These are phyloP conservation scores for Coemansia sp. DNA, from an alignment of 192 early-diverging fungal genomes.

Conservation along the genomic window DNA sequence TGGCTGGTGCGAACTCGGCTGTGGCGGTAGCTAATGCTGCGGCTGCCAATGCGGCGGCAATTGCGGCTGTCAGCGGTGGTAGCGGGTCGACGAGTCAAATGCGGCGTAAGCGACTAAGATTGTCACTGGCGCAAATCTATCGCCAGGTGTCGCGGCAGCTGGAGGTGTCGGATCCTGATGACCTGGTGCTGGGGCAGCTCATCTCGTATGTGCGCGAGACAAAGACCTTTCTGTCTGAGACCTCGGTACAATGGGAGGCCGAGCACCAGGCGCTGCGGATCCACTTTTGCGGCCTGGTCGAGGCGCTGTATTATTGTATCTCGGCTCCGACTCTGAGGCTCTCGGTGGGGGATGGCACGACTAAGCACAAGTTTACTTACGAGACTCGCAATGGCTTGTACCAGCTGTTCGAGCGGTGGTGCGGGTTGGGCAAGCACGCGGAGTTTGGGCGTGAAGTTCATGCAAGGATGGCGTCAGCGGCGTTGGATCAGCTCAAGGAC, in stretches of 20 bases:
- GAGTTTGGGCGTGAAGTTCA: constrained; percentile 64
- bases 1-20: neutral
- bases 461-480: constrained; percentile 65
- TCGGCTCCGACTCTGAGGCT: constrained; percentile 24
- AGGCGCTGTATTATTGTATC: constrained; percentile 78
- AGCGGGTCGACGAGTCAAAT: constrained; percentile 38
- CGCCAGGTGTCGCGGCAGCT: constrained; percentile 46
- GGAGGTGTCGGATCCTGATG: constrained; percentile 58
- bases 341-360: neutral
- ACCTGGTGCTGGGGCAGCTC: constrained; percentile 65
- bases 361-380: constrained; percentile 65
- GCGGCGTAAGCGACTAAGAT: constrained; percentile 35
- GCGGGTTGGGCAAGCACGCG: constrained; percentile 74
- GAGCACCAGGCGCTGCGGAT: constrained; percentile 86
- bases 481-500: constrained; percentile 76
- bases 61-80: constrained; percentile 30
- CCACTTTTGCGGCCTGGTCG: constrained; percentile 89
- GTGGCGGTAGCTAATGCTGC: constrained; percentile 8
- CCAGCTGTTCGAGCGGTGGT: constrained; percentile 90
- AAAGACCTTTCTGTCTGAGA: constrained; percentile 72
- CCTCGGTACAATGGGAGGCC: constrained; percentile 79
- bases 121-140: constrained; percentile 55
- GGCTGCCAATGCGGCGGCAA: constrained; percentile 35
- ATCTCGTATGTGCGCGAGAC: constrained; percentile 81
- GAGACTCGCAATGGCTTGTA: constrained; percentile 79